Evolutionary conservation across 805 yeast species (phyloP).

Genomic region (Ogataea nitratoaversa): DNA sequence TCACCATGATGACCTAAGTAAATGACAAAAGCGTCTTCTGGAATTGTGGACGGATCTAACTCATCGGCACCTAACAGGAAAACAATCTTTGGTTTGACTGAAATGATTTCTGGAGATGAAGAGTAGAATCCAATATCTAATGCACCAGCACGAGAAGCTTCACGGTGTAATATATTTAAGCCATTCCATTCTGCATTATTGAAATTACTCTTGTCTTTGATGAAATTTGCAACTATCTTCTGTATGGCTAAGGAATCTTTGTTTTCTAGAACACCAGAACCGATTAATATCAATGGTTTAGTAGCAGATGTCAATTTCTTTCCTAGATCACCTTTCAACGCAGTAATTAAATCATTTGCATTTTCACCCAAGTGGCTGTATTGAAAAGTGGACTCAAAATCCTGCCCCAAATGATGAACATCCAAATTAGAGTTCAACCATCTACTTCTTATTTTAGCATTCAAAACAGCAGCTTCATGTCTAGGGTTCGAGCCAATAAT

Average conservation of each 20-base stretch:
- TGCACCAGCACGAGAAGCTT: constrained; percentile 85
- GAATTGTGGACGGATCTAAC: constrained; percentile 61
- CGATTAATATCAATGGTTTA: constrained; percentile 75
- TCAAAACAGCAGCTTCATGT: constrained; percentile 84
- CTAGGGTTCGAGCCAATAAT: constrained; percentile 85
- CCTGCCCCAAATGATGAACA: constrained; percentile 68
- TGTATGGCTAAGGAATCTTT: constrained; percentile 59
- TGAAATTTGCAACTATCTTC: constrained; percentile 58
- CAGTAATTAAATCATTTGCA: constrained; percentile 51
- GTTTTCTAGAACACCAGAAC: constrained; percentile 72
- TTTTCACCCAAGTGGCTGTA: constrained; percentile 59
- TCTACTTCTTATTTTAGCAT: constrained; percentile 75
- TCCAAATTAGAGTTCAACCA: constrained; percentile 68
- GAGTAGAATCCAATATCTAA: constrained; percentile 76
- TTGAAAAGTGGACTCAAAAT: constrained; percentile 73
- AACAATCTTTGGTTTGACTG: constrained; percentile 62
- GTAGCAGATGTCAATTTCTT: constrained; percentile 60
- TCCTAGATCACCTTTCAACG: constrained; percentile 67
- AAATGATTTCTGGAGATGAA: constrained; percentile 40
- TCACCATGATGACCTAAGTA: constrained; percentile 95
- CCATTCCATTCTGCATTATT: constrained; percentile 78
- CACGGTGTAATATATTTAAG: constrained; percentile 72
- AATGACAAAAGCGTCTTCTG: constrained; percentile 80
- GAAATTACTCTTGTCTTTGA: constrained; percentile 51
- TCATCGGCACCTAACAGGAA: constrained; percentile 86